phyloP scores from a whole-genome alignment of 1,139 yeast genomes.

The Hansenula lynferdii region DNA sequence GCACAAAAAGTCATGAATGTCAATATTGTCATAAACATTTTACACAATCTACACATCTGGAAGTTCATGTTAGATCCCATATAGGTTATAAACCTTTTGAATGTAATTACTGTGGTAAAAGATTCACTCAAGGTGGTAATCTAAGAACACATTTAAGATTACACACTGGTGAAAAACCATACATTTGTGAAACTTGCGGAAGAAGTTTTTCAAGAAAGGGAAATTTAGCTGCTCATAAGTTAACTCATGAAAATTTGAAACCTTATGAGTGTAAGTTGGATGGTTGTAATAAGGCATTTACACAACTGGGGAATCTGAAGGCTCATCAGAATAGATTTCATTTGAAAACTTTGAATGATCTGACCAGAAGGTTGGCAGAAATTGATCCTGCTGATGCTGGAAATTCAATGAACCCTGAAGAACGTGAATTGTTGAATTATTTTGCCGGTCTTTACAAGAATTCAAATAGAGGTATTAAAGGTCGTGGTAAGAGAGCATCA shows the following conservation, averaged over 20 bases:
- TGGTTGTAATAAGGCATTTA: constrained; percentile 77
- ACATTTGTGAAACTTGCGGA: constrained; percentile 66
- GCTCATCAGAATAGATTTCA: constrained; percentile 93
- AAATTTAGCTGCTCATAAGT: constrained; percentile 77
- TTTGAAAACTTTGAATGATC: constrained; percentile 55
- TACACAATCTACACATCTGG: constrained; percentile 73
- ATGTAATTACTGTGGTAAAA: constrained; percentile 73
- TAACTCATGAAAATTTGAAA: constrained; percentile 75
- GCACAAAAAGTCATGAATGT: constrained; percentile 62
- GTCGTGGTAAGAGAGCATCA: constrained; percentile 63
- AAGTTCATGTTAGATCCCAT: constrained; percentile 74
- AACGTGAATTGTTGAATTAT: constrained; percentile 65
- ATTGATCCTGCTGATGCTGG: constrained; percentile 36
- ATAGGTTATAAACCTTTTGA: constrained; percentile 76
- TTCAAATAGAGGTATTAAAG: constrained; percentile 86
- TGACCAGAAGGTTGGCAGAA: constrained; percentile 62
- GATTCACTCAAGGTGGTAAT: constrained; percentile 91
- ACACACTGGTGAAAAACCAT: constrained; percentile 92
- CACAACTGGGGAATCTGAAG: constrained; percentile 89
- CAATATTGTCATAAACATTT: constrained; percentile 65
- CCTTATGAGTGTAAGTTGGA: constrained; percentile 82
- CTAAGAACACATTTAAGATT: constrained; percentile 80
- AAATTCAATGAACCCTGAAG: constrained; percentile 49
- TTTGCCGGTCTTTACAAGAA: constrained; percentile 81
- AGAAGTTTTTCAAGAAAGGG: constrained; percentile 85